Evolutionary conservation across 1,284 basidiomycete genomes (phyloP), one percentile per base, ranked within the genome.

Genomic region (Fomes fomentarius): DNA sequence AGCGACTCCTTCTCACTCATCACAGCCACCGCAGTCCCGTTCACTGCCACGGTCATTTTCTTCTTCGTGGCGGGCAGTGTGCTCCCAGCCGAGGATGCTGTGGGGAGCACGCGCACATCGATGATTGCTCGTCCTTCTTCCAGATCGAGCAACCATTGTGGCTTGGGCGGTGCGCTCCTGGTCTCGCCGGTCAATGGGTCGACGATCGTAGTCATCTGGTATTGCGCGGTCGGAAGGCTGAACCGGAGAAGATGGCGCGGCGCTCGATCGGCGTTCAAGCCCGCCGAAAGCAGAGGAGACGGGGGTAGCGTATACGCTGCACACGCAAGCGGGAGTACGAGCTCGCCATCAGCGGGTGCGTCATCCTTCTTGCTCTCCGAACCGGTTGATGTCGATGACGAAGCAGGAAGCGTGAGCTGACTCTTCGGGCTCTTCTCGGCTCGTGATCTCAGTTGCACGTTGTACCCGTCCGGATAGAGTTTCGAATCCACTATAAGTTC

Each of bases 141-240:
- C 58, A 93, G 71, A 57, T 89, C 84, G 17, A 82, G 68, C 56
- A 92, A 70, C 93, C 93, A 96, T 44, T 75, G 73, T 4, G 94
- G 93, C 59, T 84, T 84, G 5, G 84, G 78, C 46, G 85, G 82
- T 6, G 87, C 82, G 14, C 74, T 76, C 57, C 81, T 76, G 54
- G 77, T 77, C 68, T 91, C 85, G 15, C 87, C 89, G 1, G 89
- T 93, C 60, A 95, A 72, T 8, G 93, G 94, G 72, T 95, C 91
- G 53, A 83, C 75, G 17, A 94, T 82, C 0, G 83, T 84, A 37
- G 85, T 84, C 28, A 85, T 77, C 66, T 88, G 84, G 66, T 87
- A 93, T 56, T 87, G 89, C 10, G 88, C 84, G 0, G 92, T 94
- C 2, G 93, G 93, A n/a, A 96, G 71, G 34, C 81, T 85, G 50